Evolutionary conservation across 352 stramenopile species (phyloP).

Genomic region (Pythium aristosporum): DNA sequence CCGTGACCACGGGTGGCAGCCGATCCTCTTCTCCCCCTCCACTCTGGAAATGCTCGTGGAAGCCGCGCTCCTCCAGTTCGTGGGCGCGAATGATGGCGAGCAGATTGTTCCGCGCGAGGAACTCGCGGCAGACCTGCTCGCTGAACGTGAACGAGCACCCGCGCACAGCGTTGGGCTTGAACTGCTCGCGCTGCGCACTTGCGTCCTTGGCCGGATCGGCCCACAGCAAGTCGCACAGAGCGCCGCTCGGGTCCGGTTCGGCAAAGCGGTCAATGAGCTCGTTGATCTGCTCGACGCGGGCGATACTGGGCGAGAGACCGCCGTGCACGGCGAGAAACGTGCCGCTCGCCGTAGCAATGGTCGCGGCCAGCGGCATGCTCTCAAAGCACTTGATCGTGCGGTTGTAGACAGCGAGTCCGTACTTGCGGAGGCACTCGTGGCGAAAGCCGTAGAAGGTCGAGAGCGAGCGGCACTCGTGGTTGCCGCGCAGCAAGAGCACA

Average conservation of each 20-base stretch:
- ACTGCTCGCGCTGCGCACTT: slow-evolving; percentile 36
- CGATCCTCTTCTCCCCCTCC: neutral
- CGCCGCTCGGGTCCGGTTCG: slow-evolving; percentile 78
- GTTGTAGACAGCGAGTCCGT: slow-evolving; percentile 76
- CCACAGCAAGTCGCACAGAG: slow-evolving; percentile 99
- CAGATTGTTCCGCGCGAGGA: slow-evolving; percentile 64
- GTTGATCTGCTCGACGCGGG: slow-evolving; percentile 76
- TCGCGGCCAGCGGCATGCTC: slow-evolving; percentile 71
- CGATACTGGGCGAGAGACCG: slow-evolving; percentile 70
- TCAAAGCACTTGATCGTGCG: slow-evolving; percentile 84
- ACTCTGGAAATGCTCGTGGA: slow-evolving; percentile 65
- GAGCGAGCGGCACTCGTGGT: slow-evolving; percentile 96
- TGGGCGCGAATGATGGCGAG: slow-evolving; percentile 76
- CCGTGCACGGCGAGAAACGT: slow-evolving; percentile 73
- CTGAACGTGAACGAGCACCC: slow-evolving; percentile 86
- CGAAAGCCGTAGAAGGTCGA: slow-evolving; percentile 99
- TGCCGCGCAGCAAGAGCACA: slow-evolving; percentile 95
- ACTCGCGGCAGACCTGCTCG: slow-evolving; percentile 57
- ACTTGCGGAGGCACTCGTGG: slow-evolving; percentile 93
- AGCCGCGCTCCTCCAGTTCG: slow-evolving; percentile 77
- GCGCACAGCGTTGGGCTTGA: slow-evolving; percentile 61
- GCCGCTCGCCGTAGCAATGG: slow-evolving; percentile 56
- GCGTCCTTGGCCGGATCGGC: slow-evolving; percentile 96
- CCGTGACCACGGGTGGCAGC: slow-evolving; percentile 65
- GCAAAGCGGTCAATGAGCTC: slow-evolving; percentile 70